phyloP scores from a whole-genome alignment of 495 filamentous ascomycete species.

The Trypethelium eluteriae region DNA sequence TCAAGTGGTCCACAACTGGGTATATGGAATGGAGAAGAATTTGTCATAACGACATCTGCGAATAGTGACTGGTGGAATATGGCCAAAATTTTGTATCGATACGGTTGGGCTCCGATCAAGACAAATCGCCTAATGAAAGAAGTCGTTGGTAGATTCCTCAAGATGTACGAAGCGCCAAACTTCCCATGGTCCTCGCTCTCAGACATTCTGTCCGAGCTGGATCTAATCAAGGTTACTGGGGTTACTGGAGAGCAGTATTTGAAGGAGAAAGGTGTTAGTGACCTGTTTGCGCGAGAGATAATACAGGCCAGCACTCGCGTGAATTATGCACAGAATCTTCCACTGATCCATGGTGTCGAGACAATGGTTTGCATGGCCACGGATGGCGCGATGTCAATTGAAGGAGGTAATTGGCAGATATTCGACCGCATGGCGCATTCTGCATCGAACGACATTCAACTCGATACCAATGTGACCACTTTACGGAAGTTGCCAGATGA shows the following conservation, averaged over 20 bases:
- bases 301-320: conserved; percentile 86
- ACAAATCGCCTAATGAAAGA: conserved; percentile 65
- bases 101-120: conserved; percentile 68
- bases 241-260: conserved; percentile 67
- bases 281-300: conserved; percentile 67
- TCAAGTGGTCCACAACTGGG: conserved; percentile 50
- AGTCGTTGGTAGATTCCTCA: conserved; percentile 65
- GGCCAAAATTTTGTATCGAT: conserved; percentile 73
- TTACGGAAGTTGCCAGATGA: conserved; percentile 45
- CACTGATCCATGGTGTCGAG: conserved; percentile 77
- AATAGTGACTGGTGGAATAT: conserved; percentile 66
- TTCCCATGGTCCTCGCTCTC: conserved; percentile 80
- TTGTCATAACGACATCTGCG: conserved; percentile 59
- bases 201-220: conserved; percentile 54
- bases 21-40: conserved; percentile 73
- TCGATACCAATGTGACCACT: conserved; percentile 64
- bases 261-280: conserved; percentile 55
- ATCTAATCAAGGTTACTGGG: conserved; percentile 54
- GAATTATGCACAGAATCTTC: conserved; percentile 89
- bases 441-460: conserved; percentile 49
- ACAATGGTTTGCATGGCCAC: conserved; percentile 92
- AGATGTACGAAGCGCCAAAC: conserved; percentile 68
- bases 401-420: conserved; percentile 92
- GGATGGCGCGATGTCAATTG: conserved; percentile 68
- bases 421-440: conserved; percentile 71